Evolutionary conservation across 73 alveolate genomes (phyloP).

Genomic region (Uronychia setigera): DNA sequence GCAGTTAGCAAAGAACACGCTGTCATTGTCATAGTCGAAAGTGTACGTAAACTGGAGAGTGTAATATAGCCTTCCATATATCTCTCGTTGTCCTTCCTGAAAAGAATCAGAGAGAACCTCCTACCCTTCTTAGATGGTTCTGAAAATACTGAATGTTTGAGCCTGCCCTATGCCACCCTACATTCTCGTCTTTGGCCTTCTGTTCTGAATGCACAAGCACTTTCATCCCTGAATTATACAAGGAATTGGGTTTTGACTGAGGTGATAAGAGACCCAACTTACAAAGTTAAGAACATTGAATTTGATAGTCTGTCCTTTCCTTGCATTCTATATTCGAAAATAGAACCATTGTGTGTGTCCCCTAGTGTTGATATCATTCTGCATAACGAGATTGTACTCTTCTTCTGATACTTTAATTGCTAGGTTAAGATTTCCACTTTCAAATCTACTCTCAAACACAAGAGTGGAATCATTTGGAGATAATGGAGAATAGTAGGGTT

Average conservation of each 20-base stretch:
- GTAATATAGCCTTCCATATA: conserved; percentile 70
- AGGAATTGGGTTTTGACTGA: conserved; percentile 76
- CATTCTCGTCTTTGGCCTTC: conserved; percentile 39
- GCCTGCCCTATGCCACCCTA: conserved; percentile 73
- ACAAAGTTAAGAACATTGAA: conserved; percentile 75
- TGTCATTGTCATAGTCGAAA: conserved; percentile 88
- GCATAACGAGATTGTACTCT: conserved; percentile 76
- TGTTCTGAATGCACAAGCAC: conserved; percentile 75
- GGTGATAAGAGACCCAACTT: neutral
- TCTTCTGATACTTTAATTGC: conserved; percentile 62
- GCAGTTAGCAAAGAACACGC: conserved; percentile 95
- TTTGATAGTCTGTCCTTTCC: conserved; percentile 49
- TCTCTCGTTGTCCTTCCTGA: conserved; percentile 7
- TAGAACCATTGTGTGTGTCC: conserved; percentile 93
- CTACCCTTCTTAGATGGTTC: conserved; percentile 58
- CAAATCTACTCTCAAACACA: conserved; percentile 88
- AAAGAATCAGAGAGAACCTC: conserved; percentile 11
- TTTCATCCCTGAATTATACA: conserved; percentile 93
- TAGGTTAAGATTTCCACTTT: conserved; percentile 76
- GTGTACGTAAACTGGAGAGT: conserved; percentile 91
- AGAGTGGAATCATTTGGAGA: conserved; percentile 74
- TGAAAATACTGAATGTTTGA: conserved; percentile 41
- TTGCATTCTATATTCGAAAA: conserved; percentile 69
- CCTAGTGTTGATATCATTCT: conserved; percentile 84
- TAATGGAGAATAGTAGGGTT: conserved; percentile 70